Evolutionary conservation across 2,329 filamentous ascomycete species (phyloP).

Genomic region (Fusarium caatingaense): DNA sequence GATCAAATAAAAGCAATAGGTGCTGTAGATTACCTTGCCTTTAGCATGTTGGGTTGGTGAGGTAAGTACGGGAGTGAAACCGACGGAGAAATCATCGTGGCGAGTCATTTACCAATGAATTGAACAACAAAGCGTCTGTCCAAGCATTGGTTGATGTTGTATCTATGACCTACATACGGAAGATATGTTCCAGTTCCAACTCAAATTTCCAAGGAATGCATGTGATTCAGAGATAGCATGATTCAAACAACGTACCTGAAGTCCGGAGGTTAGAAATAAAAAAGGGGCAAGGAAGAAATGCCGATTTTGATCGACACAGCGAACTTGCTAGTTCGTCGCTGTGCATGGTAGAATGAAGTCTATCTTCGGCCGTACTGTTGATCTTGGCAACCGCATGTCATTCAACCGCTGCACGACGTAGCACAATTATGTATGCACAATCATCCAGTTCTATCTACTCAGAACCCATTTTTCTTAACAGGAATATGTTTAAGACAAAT

Average conservation of each 20-base stretch:
- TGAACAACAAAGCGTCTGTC: not conserved
- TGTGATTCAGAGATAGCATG: conserved; percentile 29
- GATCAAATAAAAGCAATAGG: not conserved
- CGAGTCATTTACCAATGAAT: conserved; percentile 30
- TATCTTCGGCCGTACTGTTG: conserved; percentile 32
- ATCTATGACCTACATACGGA: not conserved
- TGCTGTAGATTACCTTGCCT: not conserved
- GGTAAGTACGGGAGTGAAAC: conserved; percentile 23
- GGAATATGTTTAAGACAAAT: not conserved
- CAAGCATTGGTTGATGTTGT: conserved; percentile 1
- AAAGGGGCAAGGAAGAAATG: conserved; percentile 35
- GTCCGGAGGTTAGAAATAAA: conserved; percentile 13
- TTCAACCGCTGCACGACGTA: conserved; percentile 15
- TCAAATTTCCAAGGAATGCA: conserved; percentile 18
- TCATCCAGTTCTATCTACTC: conserved; percentile 3
- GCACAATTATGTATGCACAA: conserved; percentile 21
- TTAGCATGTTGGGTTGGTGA: conserved; percentile 14
- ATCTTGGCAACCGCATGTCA: conserved; percentile 29
- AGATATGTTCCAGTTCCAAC: not conserved
- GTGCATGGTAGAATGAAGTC: conserved; percentile 32
- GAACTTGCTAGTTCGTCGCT: conserved; percentile 28
- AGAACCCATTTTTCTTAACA: not conserved
- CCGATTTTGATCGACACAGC: conserved; percentile 38
- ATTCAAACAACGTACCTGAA: conserved; percentile 13
- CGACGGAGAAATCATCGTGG: conserved; percentile 23